phyloP scores from a whole-genome alignment of 257 asterid genomes.

The Fraxinus americana region DNA sequence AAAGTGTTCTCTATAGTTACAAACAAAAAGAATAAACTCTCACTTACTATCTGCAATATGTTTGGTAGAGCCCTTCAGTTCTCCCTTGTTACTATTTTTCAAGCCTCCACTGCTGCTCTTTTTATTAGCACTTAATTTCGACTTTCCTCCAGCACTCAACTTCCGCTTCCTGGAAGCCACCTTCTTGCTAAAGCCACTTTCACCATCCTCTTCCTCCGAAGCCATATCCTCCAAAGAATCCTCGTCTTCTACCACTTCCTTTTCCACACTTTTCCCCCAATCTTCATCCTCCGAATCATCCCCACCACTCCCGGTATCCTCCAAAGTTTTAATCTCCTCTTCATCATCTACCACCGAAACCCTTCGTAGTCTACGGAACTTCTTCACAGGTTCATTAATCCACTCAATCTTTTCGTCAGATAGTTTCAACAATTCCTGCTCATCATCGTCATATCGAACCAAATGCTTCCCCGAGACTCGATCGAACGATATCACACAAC shows the following conservation, averaged over 20 bases:
- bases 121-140: conserved; percentile 42
- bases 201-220: conserved; percentile 60
- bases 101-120: conserved; percentile 46
- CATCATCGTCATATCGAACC: conserved; percentile 83
- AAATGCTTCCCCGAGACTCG: conserved; percentile 68
- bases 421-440: conserved; percentile 66
- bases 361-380: conserved; percentile 63
- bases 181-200: conserved; percentile 29
- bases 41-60: conserved; percentile 57
- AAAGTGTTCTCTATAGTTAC: neutral
- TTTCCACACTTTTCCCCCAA: conserved; percentile 57
- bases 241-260: conserved; percentile 52
- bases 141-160: conserved; percentile 33
- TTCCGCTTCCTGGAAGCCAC: conserved; percentile 48
- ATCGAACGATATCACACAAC: conserved; percentile 71
- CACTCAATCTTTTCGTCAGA: conserved; percentile 70
- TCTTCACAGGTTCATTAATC: conserved; percentile 52
- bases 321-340: conserved; percentile 56
- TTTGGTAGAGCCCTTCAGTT: conserved; percentile 30
- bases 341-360: conserved; percentile 54
- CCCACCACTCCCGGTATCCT: conserved; percentile 53
- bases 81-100: conserved; percentile 34
- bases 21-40: neutral
- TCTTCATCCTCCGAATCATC: conserved; percentile 78
- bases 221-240: conserved; percentile 53